Conservation (phyloP, 2,329 filamentous ascomycete species). For the Alternaria metachromatica region DNA sequence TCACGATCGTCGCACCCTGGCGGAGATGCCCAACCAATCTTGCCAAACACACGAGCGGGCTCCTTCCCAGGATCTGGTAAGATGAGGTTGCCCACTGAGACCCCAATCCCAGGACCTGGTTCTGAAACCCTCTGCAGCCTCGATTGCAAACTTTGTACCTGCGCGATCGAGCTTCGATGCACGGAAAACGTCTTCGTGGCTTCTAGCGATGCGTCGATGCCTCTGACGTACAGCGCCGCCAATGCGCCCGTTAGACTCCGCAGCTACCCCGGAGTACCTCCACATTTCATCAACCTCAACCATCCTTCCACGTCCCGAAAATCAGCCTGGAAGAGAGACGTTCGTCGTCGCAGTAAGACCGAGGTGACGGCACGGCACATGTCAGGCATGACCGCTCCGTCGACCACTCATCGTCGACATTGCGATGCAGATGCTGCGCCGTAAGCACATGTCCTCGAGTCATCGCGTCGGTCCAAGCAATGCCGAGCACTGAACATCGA, state of each 20-base stretch:
- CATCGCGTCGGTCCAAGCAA: neutral
- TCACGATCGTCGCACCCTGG: neutral
- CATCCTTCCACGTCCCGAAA: neutral
- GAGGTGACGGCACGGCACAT: neutral
- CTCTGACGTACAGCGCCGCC: neutral
- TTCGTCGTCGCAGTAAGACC: neutral
- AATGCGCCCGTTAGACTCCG: neutral
- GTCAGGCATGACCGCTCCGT: neutral
- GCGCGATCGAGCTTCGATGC: neutral
- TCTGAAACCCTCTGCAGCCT: neutral
- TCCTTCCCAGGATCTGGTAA: neutral
- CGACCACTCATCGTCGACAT: neutral
- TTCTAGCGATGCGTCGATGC: neutral
- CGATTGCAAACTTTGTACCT: neutral
- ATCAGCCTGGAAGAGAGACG: neutral
- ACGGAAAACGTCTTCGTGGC: neutral
- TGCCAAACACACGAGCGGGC: neutral
- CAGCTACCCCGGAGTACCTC: constrained; percentile 1
- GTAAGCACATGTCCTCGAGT: neutral
- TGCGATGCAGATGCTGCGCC: neutral
- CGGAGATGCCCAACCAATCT: neutral
- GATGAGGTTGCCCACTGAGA: neutral
- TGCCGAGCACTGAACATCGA: neutral
- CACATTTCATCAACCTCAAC: neutral
- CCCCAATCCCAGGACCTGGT: neutral